Evolutionary conservation across 495 filamentous ascomycete genomes (phyloP).

Genomic region (Rhypophila decipiens): DNA sequence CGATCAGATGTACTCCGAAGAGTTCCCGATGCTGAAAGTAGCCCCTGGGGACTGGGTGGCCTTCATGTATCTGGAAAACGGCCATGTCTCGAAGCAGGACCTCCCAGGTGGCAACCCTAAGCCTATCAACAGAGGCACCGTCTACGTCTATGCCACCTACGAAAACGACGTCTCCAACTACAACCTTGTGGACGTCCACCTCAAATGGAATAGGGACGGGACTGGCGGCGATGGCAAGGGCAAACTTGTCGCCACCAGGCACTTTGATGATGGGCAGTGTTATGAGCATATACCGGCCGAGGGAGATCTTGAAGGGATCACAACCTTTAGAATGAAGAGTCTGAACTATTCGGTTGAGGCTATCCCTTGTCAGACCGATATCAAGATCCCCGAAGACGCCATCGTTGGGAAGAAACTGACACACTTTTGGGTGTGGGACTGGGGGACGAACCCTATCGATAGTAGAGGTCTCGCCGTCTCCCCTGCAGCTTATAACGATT

Average conservation of each 20-base stretch:
- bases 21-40: constrained; percentile 58
- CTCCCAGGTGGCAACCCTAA: constrained; percentile 47
- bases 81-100: constrained; percentile 67
- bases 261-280: constrained; percentile 81
- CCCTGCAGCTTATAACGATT: constrained; percentile 23
- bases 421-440: constrained; percentile 92
- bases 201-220: constrained; percentile 67
- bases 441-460: constrained; percentile 54
- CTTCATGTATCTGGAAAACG: constrained; percentile 76
- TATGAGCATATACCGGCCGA: constrained; percentile 51
- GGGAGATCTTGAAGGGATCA: constrained; percentile 39
- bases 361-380: constrained; percentile 72
- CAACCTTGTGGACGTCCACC: constrained; percentile 62
- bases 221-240: constrained; percentile 71
- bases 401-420: constrained; percentile 52
- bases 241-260: constrained; percentile 60
- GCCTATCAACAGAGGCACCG: constrained; percentile 62
- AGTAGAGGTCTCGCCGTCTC: constrained; percentile 19
- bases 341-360: constrained; percentile 35
- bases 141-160: constrained; percentile 79
- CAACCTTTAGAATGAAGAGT: constrained; percentile 40
- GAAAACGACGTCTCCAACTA: constrained; percentile 43
- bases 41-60: constrained; percentile 63
- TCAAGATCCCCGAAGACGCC: constrained; percentile 57
- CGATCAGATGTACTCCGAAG: constrained; percentile 44